These are phyloP conservation scores for Brassica incana DNA, from an alignment of 345 rosid genomes.

Conservation along the genomic window DNA sequence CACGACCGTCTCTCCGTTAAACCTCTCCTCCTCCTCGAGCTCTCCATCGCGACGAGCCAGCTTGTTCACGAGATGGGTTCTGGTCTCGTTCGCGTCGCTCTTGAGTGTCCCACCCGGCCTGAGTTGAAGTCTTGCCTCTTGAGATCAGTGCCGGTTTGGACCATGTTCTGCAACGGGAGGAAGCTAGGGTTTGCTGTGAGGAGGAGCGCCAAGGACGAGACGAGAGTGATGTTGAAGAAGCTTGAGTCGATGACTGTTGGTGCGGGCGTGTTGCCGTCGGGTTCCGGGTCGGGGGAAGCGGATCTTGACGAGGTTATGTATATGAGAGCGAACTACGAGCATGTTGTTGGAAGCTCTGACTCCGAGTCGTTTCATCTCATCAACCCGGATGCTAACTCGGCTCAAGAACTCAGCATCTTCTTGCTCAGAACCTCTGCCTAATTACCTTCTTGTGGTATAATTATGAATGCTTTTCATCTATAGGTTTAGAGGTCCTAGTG, in stretches of 20 bases:
- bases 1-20: conserved; percentile 69
- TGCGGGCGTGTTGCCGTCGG: conserved; percentile 70
- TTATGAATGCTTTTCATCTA: conserved; percentile 37
- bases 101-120: conserved; percentile 57
- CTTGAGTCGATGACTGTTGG: conserved; percentile 79
- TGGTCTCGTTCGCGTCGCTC: conserved; percentile 74
- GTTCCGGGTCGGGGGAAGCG: conserved; percentile 39
- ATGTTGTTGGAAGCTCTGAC: conserved; percentile 65
- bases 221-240: conserved; percentile 56
- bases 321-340: conserved; percentile 87
- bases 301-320: conserved; percentile 69
- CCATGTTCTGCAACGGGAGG: conserved; percentile 66
- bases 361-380: conserved; percentile 85
- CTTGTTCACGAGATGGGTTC: conserved; percentile 72
- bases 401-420: conserved; percentile 89
- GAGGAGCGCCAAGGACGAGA: conserved; percentile 52
- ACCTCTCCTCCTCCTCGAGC: conserved; percentile 76
- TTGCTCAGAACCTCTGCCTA: conserved; percentile 53
- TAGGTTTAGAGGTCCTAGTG: neutral
- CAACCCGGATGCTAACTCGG: conserved; percentile 62
- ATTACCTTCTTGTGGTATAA: conserved; percentile 1
- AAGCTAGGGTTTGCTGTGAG: conserved; percentile 60
- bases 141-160: conserved; percentile 72
- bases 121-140: conserved; percentile 54
- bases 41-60: conserved; percentile 63